Evolutionary conservation across 257 asterid genomes (phyloP).

Genomic region (Lantana camara): DNA sequence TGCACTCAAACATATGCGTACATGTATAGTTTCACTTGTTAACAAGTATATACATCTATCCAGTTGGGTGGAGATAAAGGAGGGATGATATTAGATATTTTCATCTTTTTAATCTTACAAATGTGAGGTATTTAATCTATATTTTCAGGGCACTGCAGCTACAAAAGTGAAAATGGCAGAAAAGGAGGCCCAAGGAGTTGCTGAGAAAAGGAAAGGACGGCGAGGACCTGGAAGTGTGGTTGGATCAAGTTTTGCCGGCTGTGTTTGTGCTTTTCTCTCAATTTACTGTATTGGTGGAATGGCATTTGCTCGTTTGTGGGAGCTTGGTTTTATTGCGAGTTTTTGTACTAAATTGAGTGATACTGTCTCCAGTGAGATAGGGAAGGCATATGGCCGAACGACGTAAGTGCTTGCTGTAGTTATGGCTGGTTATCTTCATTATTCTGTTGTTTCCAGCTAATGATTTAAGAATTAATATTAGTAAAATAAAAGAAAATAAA

Average conservation of each 20-base stretch:
- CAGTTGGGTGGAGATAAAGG: not conserved
- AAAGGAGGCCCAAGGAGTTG: slow-evolving; percentile 96
- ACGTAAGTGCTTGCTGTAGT: slow-evolving; percentile 86
- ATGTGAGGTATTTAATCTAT: slow-evolving; percentile 22
- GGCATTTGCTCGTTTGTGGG: slow-evolving; percentile 66
- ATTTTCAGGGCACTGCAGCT: slow-evolving; percentile 81
- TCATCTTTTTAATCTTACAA: not conserved
- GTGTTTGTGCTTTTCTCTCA: slow-evolving; percentile 79
- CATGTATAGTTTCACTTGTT: not conserved
- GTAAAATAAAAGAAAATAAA: too few species aligned
- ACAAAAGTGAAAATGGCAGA: slow-evolving; percentile 96
- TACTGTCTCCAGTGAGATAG: slow-evolving; percentile 97
- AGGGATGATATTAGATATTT: not conserved
- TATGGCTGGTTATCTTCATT: not conserved
- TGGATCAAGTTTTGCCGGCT: slow-evolving; percentile 97
- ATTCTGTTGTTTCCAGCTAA: not conserved
- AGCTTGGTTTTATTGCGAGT: slow-evolving; percentile 88
- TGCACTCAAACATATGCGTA: not conserved
- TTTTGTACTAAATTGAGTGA: slow-evolving; percentile 96
- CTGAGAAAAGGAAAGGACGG: slow-evolving; percentile 94
- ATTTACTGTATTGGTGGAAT: slow-evolving; percentile 74
- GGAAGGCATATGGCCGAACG: slow-evolving; percentile 93
- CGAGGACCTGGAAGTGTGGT: slow-evolving; percentile 97
- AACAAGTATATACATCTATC: not conserved
- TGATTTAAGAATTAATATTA: slow-evolving; percentile 1